Evolutionary conservation across 2,329 filamentous ascomycete genomes (phyloP), one percentile per base, ranked within the genome.

Genomic region (Alternaria infectoria): DNA sequence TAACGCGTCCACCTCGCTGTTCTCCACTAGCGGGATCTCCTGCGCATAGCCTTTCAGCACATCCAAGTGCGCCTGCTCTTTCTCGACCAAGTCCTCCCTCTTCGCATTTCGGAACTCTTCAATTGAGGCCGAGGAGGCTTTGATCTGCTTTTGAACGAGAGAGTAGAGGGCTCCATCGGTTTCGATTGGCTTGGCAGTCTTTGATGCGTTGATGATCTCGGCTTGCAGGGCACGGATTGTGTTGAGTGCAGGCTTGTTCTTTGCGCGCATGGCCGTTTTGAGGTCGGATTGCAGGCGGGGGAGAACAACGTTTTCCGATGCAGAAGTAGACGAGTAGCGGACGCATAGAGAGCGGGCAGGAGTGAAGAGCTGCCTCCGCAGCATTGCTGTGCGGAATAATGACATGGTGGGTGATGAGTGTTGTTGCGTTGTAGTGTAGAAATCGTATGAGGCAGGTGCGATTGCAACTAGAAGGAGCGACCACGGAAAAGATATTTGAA

Each of bases 171-270:
- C 87, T 67, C 86, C 85, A 78, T 95, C 91, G 21, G 88, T 91
- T 58, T 82, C 83, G 74, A 94, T 87, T n/a, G 92, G 91, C 43
- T 82, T 83, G 43, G 85, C 75, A 13, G 91, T 93, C 81, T 94
- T 94, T 77, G 89, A 90, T 32, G 90, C 89, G 79, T 93, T 94
- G 70, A 90, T 89, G 65, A 91, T 88, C 66, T 90, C 87, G 30
- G 90, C 85, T 67, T 94, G 85, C 65, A 94, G 82, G 44, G 85
- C 79, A 69, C 92, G 90, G 52, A 95, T 85, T 40, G 92, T 91
- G 43, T 86, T 82, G 25, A 94, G 87, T 3, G 90, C 88, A 25
- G 87, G 82, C 25, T 80, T 83, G 72, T 85, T 82, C 72, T 84
- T 84, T n/a, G 79, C 71, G 62, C 81, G 80, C 79, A 85, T 82